These are phyloP conservation scores for Mycothermus thermophilus DNA, from an alignment of 495 filamentous ascomycete genomes.

Conservation along the genomic window DNA sequence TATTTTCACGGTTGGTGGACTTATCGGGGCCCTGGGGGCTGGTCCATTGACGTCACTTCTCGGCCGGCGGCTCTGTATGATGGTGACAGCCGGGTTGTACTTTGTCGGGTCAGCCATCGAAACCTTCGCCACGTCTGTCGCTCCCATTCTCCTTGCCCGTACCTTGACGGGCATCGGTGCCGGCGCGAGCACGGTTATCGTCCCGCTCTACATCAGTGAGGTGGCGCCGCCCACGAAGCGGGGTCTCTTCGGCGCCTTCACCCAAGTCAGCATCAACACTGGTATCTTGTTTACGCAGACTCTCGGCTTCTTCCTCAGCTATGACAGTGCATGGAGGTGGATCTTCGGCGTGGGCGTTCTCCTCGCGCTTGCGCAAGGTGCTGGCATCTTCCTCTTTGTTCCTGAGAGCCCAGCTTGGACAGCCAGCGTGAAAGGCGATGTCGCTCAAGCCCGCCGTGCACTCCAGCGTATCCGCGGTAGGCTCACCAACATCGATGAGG, in stretches of 20 bases:
- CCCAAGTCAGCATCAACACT: slow-evolving; percentile 88
- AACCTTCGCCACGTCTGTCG: slow-evolving; percentile 52
- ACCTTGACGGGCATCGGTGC: slow-evolving; percentile 72
- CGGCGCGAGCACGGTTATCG: slow-evolving; percentile 79
- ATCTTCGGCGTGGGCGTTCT: slow-evolving; percentile 62
- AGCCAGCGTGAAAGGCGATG: slow-evolving; percentile 48
- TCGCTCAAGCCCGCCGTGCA: slow-evolving; percentile 44
- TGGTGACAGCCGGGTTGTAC: slow-evolving; percentile 60
- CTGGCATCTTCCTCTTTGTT: slow-evolving; percentile 48
- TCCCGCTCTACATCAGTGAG: slow-evolving; percentile 91
- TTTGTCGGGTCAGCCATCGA: slow-evolving; percentile 62
- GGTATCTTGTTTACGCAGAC: slow-evolving; percentile 77
- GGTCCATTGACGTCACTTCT: slow-evolving; percentile 58
- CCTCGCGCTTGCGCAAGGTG: slow-evolving; percentile 49
- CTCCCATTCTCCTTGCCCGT: slow-evolving; percentile 54
- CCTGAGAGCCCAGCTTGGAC: slow-evolving; percentile 83
- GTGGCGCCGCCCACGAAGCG: slow-evolving; percentile 63
- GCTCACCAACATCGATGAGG: slow-evolving; percentile 55
- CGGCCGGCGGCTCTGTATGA: slow-evolving; percentile 61
- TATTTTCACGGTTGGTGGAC: slow-evolving; percentile 81
- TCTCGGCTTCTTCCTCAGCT: slow-evolving; percentile 74
- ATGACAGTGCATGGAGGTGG: slow-evolving; percentile 62
- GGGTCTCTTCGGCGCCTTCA: slow-evolving; percentile 82
- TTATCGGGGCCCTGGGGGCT: slow-evolving; percentile 65
- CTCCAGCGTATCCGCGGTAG: slow-evolving; percentile 63